Conservation (phyloP, 2,329 filamentous ascomycete genomes). For the Cadophora sp. region DNA sequence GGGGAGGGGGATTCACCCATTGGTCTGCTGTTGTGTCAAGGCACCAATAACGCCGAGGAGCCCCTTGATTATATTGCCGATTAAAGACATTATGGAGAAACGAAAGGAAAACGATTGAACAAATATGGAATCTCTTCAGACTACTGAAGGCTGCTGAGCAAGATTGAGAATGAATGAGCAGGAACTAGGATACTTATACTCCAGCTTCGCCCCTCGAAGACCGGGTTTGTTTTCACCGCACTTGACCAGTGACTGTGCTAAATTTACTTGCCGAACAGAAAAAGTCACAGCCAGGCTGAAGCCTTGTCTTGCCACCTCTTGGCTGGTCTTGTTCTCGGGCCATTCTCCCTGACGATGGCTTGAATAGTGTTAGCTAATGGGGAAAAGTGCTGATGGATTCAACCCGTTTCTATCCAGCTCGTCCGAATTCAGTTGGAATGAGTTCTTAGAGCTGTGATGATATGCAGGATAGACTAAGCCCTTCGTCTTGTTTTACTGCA, state of each 20-base stretch:
- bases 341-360: conserved; percentile 2
- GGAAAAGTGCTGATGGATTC: background rate
- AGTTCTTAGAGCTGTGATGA: background rate
- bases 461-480: background rate
- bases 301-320: background rate
- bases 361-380: background rate
- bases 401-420: background rate
- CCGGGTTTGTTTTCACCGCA: background rate
- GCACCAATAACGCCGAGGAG: conserved; percentile 28
- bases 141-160: conserved; percentile 24
- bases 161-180: conserved; percentile 32
- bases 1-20: conserved; percentile 33
- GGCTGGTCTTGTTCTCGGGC: conserved; percentile 6
- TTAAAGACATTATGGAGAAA: conserved; percentile 31
- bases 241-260: background rate
- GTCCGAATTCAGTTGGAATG: background rate
- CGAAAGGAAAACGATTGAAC: background rate
- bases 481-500: background rate
- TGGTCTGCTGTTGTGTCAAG: conserved; percentile 38
- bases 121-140: conserved; percentile 12
- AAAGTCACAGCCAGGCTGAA: background rate
- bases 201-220: background rate
- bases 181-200: conserved; percentile 26
- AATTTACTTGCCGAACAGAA: background rate
- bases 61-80: conserved; percentile 28